Base-by-base conservation (phyloP, 2,329 filamentous ascomycete species). In the Fusarium torulosum region DNA sequence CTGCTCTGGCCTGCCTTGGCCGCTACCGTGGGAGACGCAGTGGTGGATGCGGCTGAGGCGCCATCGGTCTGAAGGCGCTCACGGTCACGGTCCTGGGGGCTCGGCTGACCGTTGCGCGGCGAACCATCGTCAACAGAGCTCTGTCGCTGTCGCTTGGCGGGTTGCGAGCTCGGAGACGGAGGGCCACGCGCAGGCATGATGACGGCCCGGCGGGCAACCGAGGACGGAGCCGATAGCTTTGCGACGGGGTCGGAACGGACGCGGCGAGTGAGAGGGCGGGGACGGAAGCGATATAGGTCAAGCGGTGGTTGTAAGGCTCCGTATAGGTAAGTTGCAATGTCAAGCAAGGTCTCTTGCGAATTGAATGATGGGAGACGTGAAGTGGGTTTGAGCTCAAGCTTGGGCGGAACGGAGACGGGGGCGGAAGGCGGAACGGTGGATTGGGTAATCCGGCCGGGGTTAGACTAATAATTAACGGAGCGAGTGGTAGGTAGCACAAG, bases 61-160 rank as follows among this genome's bases (percentile, higher is more conserved):
- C 78, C 74, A 55, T 79, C 81, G 54, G 68, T 23, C 25, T 63
- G 54, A 19, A 72, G 75, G 31, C 70, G 57, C 21, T 74, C 72
- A 52, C 51, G 53, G 17, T 73, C 75, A 40, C 70, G 59, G 31
- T 72, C 72, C 35, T 51, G 67, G 29, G 72, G 72, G 44, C 72
- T 74, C 43, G 67, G 49, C 44, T 74, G 70, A n/a, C 72, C 70
- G 55, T 74, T 73, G 74, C 75, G 59, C 74, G 79, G 77, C 21
- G 81, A 81, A n/a, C 77, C 81, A 62, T 82, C 81, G 31, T 81
- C 79, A 51, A 85, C 83, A 20, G 86, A 86, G 41, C 80, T 81
- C 71, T 84, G 85, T 66, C 86, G 84, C 64, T 83, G 81, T 69
- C 88, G 86, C 78, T 90, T 90, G 72, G 81, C 78, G 42, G 86